phyloP scores from a whole-genome alignment of 306 rosid species.

The Vicia faba region DNA sequence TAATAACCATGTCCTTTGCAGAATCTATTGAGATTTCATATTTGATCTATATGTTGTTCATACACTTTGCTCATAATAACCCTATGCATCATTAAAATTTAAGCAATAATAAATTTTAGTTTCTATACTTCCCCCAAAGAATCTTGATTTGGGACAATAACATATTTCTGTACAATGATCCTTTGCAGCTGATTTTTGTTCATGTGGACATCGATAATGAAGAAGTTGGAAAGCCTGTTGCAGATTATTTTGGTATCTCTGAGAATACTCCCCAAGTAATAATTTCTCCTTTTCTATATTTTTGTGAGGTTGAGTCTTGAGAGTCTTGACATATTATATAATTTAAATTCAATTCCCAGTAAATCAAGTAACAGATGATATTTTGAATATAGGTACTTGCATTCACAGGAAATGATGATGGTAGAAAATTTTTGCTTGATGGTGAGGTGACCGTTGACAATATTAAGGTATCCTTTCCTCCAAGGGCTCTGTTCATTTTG shows the following conservation, averaged over 20 bases:
- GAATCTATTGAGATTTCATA: constrained; percentile 33
- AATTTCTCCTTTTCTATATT: constrained; percentile 22
- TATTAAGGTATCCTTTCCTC: constrained; percentile 58
- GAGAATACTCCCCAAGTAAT: constrained; percentile 76
- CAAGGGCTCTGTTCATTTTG: constrained; percentile 6
- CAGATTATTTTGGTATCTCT: constrained; percentile 82
- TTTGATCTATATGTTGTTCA: not conserved
- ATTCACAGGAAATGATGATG: constrained; percentile 83
- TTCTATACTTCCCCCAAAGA: constrained; percentile 14
- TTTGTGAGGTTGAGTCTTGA: constrained; percentile 22
- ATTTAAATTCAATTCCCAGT: constrained; percentile 17
- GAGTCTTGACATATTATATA: constrained; percentile 8
- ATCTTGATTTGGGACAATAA: constrained; percentile 23
- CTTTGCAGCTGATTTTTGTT: constrained; percentile 85
- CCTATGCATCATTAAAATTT: constrained; percentile 6
- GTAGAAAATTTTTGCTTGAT: constrained; percentile 71
- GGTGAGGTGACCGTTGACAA: constrained; percentile 64
- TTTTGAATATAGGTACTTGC: constrained; percentile 62
- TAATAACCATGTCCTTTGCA: constrained; percentile 7
- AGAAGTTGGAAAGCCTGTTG: constrained; percentile 92
- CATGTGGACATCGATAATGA: constrained; percentile 80
- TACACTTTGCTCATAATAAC: constrained; percentile 22
- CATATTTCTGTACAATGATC: constrained; percentile 35
- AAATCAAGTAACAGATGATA: constrained; percentile 10
- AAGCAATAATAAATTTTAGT: constrained; percentile 10